A percentile compares a stretch with the other conserved stretches of the same genome.
Evolutionary conservation across 352 stramenopile species (phyloP).

Genomic region (Pythium chondricola): DNA sequence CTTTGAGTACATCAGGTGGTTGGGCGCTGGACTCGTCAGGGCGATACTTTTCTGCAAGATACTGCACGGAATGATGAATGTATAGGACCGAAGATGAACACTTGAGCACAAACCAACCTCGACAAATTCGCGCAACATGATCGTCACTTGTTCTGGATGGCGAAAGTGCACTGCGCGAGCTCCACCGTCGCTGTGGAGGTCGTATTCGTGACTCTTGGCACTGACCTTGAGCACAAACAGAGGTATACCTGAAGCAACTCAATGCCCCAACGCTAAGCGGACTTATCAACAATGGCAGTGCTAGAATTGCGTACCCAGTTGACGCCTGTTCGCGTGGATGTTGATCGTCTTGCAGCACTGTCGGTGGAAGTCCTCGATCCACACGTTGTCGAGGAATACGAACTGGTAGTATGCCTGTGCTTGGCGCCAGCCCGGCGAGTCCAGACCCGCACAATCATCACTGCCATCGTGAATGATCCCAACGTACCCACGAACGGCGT

Average conservation of each 20-base stretch:
- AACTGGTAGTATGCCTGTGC: conserved; percentile 71
- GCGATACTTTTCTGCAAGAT: too few species aligned
- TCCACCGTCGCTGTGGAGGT: conserved; percentile 23
- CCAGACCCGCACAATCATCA: conserved; percentile 23
- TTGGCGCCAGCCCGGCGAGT: conserved; percentile 35
- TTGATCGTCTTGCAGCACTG: conserved; percentile 44
- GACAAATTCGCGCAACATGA: conserved; percentile 40
- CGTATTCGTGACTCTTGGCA: conserved; percentile 26
- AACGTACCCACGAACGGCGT: conserved; percentile 49
- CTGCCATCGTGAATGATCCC: conserved; percentile 34
- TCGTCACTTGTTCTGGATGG: conserved; percentile 24
- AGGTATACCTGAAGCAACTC: conserved; percentile 38
- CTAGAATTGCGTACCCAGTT: conserved; percentile 24
- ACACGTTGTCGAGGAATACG: conserved; percentile 55
- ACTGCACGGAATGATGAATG: too few species aligned
- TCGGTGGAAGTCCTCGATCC: conserved; percentile 50
- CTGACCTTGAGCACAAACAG: conserved; percentile 72
- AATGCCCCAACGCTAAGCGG: background rate
- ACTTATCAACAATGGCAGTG: too few species aligned
- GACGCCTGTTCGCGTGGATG: conserved; percentile 16
- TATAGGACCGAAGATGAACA: too few species aligned
- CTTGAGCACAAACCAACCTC: too few species aligned
- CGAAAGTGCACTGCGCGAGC: conserved; percentile 26
- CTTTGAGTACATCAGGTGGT: too few species aligned
- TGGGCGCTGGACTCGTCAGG: too few species aligned